Conservation (phyloP, 306 rosid species). For the Medicago lupulina region DNA sequence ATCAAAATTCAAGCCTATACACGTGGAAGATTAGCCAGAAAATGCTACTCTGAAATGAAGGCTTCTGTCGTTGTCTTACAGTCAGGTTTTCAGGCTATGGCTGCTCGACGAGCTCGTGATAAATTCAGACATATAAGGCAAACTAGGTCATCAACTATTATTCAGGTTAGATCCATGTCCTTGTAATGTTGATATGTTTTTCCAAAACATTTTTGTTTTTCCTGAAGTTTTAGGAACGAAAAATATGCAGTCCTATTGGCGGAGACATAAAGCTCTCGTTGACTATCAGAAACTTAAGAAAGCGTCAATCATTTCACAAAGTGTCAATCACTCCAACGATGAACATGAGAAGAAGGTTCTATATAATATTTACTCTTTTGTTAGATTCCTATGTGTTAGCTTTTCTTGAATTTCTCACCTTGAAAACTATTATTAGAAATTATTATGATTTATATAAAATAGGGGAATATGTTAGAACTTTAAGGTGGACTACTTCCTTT, state of each 20-base stretch:
- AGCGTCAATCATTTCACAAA: conserved; percentile 46
- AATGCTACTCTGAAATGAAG: conserved; percentile 45
- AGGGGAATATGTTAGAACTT: conserved; percentile 27
- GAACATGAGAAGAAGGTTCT: conserved; percentile 49
- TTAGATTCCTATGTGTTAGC: conserved; percentile 34
- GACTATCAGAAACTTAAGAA: conserved; percentile 56
- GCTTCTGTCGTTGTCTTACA: conserved; percentile 60
- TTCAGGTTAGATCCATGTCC: conserved; percentile 63
- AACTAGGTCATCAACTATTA: conserved; percentile 47
- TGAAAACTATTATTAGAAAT: conserved; percentile 25
- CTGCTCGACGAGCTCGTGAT: conserved; percentile 57
- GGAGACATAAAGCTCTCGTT: conserved; percentile 51
- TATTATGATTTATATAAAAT: neutral
- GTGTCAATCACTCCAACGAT: conserved; percentile 36
- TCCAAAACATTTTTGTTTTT: conserved; percentile 15
- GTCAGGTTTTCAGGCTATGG: conserved; percentile 65
- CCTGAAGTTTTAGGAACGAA: conserved; percentile 38
- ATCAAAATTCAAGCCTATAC: conserved; percentile 67
- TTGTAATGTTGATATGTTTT: conserved; percentile 25
- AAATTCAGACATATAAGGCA: conserved; percentile 55
- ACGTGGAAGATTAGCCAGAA: conserved; percentile 65
- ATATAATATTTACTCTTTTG: conserved; percentile 15
- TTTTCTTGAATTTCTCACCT: conserved; percentile 10
- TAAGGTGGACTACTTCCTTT: conserved; percentile 32
- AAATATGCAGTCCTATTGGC: conserved; percentile 58